Percentiles rank a stretch among this genome's conserved stretches.
These are phyloP conservation scores for Starmerella apis DNA, from an alignment of 805 yeast species.

Conservation along the genomic window DNA sequence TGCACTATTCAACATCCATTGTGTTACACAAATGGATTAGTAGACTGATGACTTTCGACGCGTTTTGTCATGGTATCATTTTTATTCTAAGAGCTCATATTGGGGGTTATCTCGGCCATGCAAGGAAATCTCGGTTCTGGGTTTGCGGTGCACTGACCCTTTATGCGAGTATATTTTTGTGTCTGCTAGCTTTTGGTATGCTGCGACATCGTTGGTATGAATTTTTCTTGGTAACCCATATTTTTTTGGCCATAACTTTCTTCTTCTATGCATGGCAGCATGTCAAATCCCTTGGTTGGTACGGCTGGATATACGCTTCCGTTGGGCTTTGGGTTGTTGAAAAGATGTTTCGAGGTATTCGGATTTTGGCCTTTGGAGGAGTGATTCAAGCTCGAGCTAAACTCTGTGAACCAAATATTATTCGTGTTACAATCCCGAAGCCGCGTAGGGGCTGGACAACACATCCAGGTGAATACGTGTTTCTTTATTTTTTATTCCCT, in stretches of 20 bases:
- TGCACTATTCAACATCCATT: slow-evolving; percentile 13
- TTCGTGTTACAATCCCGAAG: slow-evolving; percentile 11
- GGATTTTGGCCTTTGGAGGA: slow-evolving; percentile 7
- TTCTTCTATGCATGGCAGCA: slow-evolving; percentile 10
- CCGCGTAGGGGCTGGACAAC: neutral
- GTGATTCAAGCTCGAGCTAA: slow-evolving; percentile 5
- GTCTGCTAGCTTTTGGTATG: slow-evolving; percentile 6
- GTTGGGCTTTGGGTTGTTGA: slow-evolving; percentile 6
- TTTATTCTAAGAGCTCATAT: neutral
- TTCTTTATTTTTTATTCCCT: slow-evolving; percentile 33
- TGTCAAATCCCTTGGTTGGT: slow-evolving; percentile 13
- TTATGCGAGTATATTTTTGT: neutral
- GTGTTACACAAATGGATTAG: slow-evolving; percentile 16
- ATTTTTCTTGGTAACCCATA: slow-evolving; percentile 7
- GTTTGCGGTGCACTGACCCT: slow-evolving; percentile 1
- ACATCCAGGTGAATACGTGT: slow-evolving; percentile 11
- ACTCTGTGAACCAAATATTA: neutral
- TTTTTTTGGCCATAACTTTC: slow-evolving; percentile 2
- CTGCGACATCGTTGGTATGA: slow-evolving; percentile 12
- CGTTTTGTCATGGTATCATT: neutral
- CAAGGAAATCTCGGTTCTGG: slow-evolving; percentile 3
- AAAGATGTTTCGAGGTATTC: neutral
- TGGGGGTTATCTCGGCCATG: neutral
- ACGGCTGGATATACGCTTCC: slow-evolving; percentile 7
- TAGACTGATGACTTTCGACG: slow-evolving; percentile 13